Evolutionary conservation across 345 rosid genomes (phyloP), one percentile per base, ranked within the genome.

Genomic region (Iberis pinnata): DNA sequence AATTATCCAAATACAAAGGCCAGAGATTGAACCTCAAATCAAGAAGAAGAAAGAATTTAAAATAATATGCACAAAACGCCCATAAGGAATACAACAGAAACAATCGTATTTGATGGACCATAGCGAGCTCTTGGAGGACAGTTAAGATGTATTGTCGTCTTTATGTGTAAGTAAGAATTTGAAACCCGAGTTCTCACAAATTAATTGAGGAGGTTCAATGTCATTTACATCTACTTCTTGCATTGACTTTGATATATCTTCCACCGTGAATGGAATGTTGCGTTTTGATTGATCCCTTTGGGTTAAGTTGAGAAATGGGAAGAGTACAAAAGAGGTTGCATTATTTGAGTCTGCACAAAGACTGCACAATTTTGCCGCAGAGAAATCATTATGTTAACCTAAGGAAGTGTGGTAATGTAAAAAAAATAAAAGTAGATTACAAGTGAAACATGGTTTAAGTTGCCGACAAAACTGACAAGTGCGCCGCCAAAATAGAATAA

Each of bases 281-380:
- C n/a, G n/a, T n/a, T n/a, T 15, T 83, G 51, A 12, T 96, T 64
- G 9, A 18, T 51, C 58, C 4, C n/a, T 18, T 49, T 50, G 4
- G 17, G 52, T 53, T 65, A 48, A n/a, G 56, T 55, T 38, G 63
- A 14, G n/a, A 47, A 45, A 27, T 19, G 13, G 14, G 41, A 42
- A 13, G 38, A 27, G 11, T 15, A 55, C 18, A 22, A 29, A 45
- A 12, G 13, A 36, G 11, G 14, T 39, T n/a, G 96, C 94, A 43
- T 82, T 88, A 79, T 80, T 92, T 0, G 97, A 81, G 76, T 85
- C 95, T 66, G 88, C 98, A 58, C 88, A 94, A 64, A 92, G 98
- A 83, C 98, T 92, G 89, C 77, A 72, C 26, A 74, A 39, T 24
- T 50, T 38, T 18, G 66, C 32, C 8, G 45, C 39, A 61, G 24